Evolutionary conservation across 2,329 filamentous ascomycete genomes (phyloP).

Genomic region (Didymosphaeria variabile): DNA sequence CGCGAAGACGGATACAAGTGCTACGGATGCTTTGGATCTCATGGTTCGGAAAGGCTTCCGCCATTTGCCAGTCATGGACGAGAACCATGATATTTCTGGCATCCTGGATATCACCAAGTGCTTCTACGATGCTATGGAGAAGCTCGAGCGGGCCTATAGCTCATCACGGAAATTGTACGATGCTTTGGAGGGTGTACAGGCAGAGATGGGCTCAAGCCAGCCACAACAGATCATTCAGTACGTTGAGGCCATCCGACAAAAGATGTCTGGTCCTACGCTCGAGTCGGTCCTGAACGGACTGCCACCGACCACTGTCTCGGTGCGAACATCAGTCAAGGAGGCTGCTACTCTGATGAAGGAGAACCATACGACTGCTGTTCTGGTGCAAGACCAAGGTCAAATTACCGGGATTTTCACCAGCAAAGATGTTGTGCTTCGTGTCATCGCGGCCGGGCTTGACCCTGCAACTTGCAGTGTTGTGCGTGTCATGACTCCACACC

Average conservation of each 20-base stretch:
- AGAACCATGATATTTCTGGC: slow-evolving; percentile 98
- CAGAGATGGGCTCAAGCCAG: slow-evolving; percentile 92
- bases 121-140: slow-evolving; percentile 99
- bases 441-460: slow-evolving; percentile 95
- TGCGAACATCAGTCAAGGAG: slow-evolving; percentile 95
- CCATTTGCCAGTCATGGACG: slow-evolving; percentile 98
- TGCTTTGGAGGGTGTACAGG: slow-evolving; percentile 96
- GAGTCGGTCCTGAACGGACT: slow-evolving; percentile 93
- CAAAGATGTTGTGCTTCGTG: slow-evolving; percentile 97
- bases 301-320: slow-evolving; percentile 92
- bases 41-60: slow-evolving; percentile 99
- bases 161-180: slow-evolving; percentile 99
- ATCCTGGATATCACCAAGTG: slow-evolving; percentile 99
- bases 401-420: slow-evolving; percentile 99
- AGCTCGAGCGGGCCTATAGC: slow-evolving; percentile 95
- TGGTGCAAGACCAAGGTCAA: slow-evolving; percentile 95
- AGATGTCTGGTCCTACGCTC: slow-evolving; percentile 97
- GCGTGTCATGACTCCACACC: slow-evolving; percentile 98
- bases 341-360: slow-evolving; percentile 97
- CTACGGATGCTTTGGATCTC: slow-evolving; percentile 93
- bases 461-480: slow-evolving; percentile 96
- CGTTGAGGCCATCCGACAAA: slow-evolving; percentile 90
- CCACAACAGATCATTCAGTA: slow-evolving; percentile 99
- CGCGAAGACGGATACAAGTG: slow-evolving; percentile 95
- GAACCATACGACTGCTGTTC: slow-evolving; percentile 94